These are phyloP conservation scores for Ichthyophthirius multifiliis DNA, from an alignment of 169 alveolate genomes.

Conservation along the genomic window DNA sequence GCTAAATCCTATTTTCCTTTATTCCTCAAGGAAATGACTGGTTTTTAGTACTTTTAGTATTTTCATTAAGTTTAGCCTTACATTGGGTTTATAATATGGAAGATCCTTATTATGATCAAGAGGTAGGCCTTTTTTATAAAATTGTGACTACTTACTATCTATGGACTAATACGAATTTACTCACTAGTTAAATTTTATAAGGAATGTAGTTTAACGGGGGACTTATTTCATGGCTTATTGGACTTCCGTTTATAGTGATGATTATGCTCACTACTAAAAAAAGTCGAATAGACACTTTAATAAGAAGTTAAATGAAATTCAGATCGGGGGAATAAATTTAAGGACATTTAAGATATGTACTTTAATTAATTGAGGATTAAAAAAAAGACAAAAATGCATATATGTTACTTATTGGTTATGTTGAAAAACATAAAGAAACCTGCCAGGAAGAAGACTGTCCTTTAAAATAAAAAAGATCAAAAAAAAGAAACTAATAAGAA, in stretches of 20 bases:
- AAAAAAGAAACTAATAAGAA: background rate
- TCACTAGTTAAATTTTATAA: background rate
- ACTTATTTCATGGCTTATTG: constrained; percentile 25
- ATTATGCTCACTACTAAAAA: constrained; percentile 15
- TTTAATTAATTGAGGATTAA: background rate
- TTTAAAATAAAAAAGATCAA: constrained; percentile 8
- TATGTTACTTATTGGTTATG: constrained; percentile 26
- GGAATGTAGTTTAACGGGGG: constrained; percentile 3
- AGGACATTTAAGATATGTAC: constrained; percentile 21
- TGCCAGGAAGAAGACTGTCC: constrained; percentile 17
- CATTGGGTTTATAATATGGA: constrained; percentile 20
- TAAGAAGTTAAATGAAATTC: background rate
- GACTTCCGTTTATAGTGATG: constrained; percentile 17
- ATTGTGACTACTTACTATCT: constrained; percentile 11
- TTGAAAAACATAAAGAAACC: constrained; percentile 28
- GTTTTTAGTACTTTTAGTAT: constrained; percentile 7
- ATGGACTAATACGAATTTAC: constrained; percentile 3
- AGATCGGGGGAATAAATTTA: constrained; percentile 11
- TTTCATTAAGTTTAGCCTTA: constrained; percentile 7
- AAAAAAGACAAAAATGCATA: constrained; percentile 11
- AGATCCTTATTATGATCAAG: constrained; percentile 27
- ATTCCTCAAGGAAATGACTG: constrained; percentile 16
- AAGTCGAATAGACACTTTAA: constrained; percentile 3
- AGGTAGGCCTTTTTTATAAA: constrained; percentile 8
- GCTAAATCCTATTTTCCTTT: constrained; percentile 23